These are phyloP conservation scores for Aspergillus diversus DNA, from an alignment of 495 filamentous ascomycete genomes.

Conservation along the genomic window DNA sequence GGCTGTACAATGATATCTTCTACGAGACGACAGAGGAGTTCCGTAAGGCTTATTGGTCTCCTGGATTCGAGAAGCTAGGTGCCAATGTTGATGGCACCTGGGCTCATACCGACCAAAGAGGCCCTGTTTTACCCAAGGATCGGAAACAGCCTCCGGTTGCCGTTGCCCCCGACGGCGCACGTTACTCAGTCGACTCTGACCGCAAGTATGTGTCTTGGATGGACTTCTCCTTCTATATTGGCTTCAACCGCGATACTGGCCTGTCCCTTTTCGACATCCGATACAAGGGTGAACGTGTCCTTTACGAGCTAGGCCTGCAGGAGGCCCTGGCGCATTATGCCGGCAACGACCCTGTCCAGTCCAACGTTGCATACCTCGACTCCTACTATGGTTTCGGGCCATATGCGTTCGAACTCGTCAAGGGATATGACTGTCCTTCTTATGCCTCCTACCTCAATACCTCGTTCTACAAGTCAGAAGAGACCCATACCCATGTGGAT, in stretches of 20 bases:
- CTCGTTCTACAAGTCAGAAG: constrained; percentile 21
- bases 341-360: constrained; percentile 23
- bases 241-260: constrained; percentile 21
- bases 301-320: constrained; percentile 25
- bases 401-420: constrained; percentile 22
- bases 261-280: constrained; percentile 23
- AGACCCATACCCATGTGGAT: constrained; percentile 23
- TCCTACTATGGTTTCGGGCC: constrained; percentile 26
- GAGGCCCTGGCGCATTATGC: constrained; percentile 26
- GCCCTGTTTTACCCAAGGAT: constrained; percentile 17
- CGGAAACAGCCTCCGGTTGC: constrained; percentile 20
- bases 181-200: constrained; percentile 22
- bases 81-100: constrained; percentile 23
- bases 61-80: constrained; percentile 20
- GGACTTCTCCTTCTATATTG: constrained; percentile 26
- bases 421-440: constrained; percentile 24
- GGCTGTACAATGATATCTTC: constrained; percentile 27
- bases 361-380: constrained; percentile 22
- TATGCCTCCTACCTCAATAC: constrained; percentile 26
- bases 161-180: constrained; percentile 21
- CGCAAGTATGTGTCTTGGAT: constrained; percentile 25
- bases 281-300: constrained; percentile 23
- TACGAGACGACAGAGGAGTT: constrained; percentile 25
- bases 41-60: constrained; percentile 23
- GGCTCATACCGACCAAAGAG: constrained; percentile 23